phyloP scores from a whole-genome alignment of 2,329 filamentous ascomycete genomes.

The Clarireedia paspali region DNA sequence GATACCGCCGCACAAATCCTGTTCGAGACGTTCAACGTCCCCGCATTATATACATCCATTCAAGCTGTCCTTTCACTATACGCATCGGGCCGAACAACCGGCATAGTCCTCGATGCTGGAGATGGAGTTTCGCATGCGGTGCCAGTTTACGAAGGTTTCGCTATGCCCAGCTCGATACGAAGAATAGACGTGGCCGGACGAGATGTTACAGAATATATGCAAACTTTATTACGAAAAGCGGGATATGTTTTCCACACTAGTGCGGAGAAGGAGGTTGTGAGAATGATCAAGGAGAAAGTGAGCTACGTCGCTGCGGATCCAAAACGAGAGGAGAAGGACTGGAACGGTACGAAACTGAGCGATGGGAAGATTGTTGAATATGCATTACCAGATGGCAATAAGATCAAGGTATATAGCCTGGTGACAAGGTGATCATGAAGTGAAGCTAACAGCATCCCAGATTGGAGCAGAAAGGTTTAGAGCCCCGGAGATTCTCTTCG shows the following conservation, averaged over 20 bases:
- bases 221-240: slow-evolving; percentile 81
- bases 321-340: slow-evolving; percentile 93
- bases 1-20: slow-evolving; percentile 95
- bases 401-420: slow-evolving; percentile 60
- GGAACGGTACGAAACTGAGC: slow-evolving; percentile 71
- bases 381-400: slow-evolving; percentile 83
- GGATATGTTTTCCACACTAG: slow-evolving; percentile 96
- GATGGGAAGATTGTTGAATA: slow-evolving; percentile 79
- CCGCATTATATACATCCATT: slow-evolving; percentile 91
- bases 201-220: slow-evolving; percentile 93
- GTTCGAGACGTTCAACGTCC: slow-evolving; percentile 98
- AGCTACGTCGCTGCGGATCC: slow-evolving; percentile 89
- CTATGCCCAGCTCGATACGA: slow-evolving; percentile 90
- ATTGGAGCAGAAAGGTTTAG: slow-evolving; percentile 91
- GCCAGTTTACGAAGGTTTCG: slow-evolving; percentile 95
- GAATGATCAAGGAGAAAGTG: slow-evolving; percentile 91
- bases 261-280: slow-evolving; percentile 98
- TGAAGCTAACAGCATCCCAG: slow-evolving; percentile 35
- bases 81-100: slow-evolving; percentile 90
- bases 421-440: background rate
- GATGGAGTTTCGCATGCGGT: slow-evolving; percentile 97
- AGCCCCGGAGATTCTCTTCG: slow-evolving; percentile 94
- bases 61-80: slow-evolving; percentile 95
- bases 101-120: slow-evolving; percentile 89
- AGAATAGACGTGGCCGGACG: slow-evolving; percentile 93